phyloP scores from a whole-genome alignment of 1,284 basidiomycete species.

The Cutaneotrichosporon sp. region DNA sequence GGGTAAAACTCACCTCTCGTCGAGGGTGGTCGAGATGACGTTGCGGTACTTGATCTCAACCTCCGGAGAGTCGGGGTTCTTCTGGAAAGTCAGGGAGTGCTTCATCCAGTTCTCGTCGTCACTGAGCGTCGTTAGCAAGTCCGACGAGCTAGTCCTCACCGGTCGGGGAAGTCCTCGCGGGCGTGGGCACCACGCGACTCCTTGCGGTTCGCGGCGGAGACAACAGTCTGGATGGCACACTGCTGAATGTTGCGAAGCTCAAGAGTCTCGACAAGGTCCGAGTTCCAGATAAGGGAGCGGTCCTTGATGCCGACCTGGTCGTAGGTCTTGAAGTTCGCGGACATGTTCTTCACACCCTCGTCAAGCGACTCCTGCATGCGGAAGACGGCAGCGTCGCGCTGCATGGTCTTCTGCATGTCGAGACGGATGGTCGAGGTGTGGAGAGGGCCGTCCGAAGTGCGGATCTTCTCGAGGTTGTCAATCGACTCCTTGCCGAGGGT shows the following conservation, averaged over 20 bases:
- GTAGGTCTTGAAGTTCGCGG: constrained; percentile 82
- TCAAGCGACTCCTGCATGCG: constrained; percentile 88
- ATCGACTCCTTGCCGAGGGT: constrained; percentile 86
- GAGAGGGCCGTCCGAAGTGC: constrained; percentile 76
- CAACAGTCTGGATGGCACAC: constrained; percentile 90
- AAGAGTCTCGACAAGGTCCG: constrained; percentile 96
- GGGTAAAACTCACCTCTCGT: constrained; percentile 61
- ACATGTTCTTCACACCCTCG: constrained; percentile 86
- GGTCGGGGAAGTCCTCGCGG: constrained; percentile 77
- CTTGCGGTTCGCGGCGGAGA: constrained; percentile 90
- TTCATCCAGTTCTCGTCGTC: constrained; percentile 73
- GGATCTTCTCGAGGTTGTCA: constrained; percentile 87
- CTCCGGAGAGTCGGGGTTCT: constrained; percentile 67
- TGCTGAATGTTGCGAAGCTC: constrained; percentile 96
- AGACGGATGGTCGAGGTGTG: constrained; percentile 88
- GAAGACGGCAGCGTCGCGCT: constrained; percentile 88
- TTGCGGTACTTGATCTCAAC: constrained; percentile 87
- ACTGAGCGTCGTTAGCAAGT: background rate
- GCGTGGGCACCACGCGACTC: constrained; percentile 45
- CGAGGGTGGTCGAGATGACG: constrained; percentile 74
- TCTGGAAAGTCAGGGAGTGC: constrained; percentile 86
- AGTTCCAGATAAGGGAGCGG: constrained; percentile 99
- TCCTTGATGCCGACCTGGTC: constrained; percentile 94
- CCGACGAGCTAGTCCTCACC: constrained; percentile 60
- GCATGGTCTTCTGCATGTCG: constrained; percentile 99